Conservation (phyloP, 169 alveolate species). For the Plasmodium ovale region DNA sequence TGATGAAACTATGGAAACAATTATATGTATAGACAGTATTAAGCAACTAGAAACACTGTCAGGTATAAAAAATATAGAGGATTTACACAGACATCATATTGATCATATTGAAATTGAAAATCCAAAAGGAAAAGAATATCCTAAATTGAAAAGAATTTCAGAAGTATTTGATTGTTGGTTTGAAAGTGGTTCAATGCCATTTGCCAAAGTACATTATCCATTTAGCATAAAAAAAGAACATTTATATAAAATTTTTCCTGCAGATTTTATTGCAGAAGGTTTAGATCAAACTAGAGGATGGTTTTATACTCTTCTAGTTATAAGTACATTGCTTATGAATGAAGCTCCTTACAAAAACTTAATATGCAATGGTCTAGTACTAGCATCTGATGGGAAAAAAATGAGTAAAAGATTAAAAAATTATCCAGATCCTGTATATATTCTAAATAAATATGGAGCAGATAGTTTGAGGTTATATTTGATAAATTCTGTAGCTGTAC, state of each 20-base stretch:
- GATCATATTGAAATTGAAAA: conserved; percentile 98
- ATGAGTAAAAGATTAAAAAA: conserved; percentile 98
- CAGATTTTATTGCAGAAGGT: conserved; percentile 99
- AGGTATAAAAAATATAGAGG: conserved; percentile 88
- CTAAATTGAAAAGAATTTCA: conserved; percentile 89
- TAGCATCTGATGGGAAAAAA: conserved; percentile 98
- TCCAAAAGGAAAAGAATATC: conserved; percentile 94
- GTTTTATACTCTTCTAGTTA: conserved; percentile 96
- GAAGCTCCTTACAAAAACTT: conserved; percentile 95
- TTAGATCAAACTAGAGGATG: conserved; percentile 99
- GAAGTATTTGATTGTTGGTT: conserved; percentile 99
- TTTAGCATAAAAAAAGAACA: conserved; percentile 92
- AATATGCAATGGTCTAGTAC: conserved; percentile 96
- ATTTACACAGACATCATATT: conserved; percentile 97
- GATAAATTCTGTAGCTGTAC: conserved; percentile 96
- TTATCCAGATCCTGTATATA: conserved; percentile 96
- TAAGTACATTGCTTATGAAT: conserved; percentile 94
- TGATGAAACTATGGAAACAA: conserved; percentile 94
- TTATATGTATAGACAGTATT: conserved; percentile 96
- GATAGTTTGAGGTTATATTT: conserved; percentile 96
- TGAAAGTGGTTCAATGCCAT: conserved; percentile 99
- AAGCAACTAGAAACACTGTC: conserved; percentile 87
- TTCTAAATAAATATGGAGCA: conserved; percentile 94
- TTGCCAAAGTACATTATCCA: conserved; percentile 98
- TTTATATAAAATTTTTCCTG: conserved; percentile 96